Conservation (phyloP, 805 yeast genomes). For the Myxozyma neotropica region DNA sequence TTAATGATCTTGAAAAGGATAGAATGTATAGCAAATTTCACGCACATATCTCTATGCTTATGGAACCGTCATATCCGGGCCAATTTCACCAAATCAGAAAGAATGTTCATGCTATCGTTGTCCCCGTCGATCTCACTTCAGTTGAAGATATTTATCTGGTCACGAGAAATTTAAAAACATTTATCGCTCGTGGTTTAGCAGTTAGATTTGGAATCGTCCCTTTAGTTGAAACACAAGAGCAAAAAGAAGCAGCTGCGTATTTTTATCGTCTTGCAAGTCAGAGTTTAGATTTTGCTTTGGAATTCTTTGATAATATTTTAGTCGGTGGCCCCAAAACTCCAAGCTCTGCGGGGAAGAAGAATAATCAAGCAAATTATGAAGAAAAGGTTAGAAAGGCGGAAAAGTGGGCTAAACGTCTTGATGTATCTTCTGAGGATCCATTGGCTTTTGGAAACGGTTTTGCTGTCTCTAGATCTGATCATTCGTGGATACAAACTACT, state of each 20-base stretch:
- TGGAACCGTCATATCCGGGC: slow-evolving; percentile 53
- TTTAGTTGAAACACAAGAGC: slow-evolving; percentile 39
- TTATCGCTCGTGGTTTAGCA: slow-evolving; percentile 58
- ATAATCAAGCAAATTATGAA: neutral
- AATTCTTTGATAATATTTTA: slow-evolving; percentile 7
- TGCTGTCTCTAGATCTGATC: slow-evolving; percentile 52
- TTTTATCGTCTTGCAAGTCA: slow-evolving; percentile 27
- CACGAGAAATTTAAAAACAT: slow-evolving; percentile 42
- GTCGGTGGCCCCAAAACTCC: slow-evolving; percentile 10
- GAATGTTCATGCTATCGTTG: slow-evolving; percentile 73
- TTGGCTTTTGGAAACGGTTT: slow-evolving; percentile 74
- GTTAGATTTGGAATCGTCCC: slow-evolving; percentile 88
- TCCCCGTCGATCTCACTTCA: slow-evolving; percentile 64
- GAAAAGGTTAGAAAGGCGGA: slow-evolving; percentile 16
- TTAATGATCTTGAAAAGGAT: slow-evolving; percentile 77
- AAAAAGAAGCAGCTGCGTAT: slow-evolving; percentile 14
- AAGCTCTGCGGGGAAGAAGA: neutral
- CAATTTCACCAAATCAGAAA: slow-evolving; percentile 70
- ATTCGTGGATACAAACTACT: slow-evolving; percentile 41
- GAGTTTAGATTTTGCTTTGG: neutral
- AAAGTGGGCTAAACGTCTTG: slow-evolving; percentile 42
- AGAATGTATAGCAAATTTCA: slow-evolving; percentile 51
- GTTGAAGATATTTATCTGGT: slow-evolving; percentile 54
- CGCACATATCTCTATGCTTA: slow-evolving; percentile 51
- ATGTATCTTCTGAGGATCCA: slow-evolving; percentile 52